Evolutionary conservation across 371 early-diverging fungal genomes (phyloP).

Genomic region (Mortierella sp.): DNA sequence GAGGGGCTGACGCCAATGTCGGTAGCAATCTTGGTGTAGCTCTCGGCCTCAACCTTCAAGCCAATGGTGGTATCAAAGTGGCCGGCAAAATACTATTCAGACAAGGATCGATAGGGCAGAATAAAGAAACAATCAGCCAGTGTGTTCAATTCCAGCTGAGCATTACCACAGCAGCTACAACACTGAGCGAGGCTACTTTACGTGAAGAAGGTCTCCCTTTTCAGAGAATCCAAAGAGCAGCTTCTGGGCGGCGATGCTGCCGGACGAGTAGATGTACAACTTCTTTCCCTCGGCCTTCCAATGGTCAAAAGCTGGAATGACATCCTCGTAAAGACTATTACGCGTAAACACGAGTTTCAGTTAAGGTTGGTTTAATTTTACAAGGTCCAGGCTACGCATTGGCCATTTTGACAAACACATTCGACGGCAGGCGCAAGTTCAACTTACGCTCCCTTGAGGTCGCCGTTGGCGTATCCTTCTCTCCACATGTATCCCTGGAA

Average conservation of each 20-base stretch:
- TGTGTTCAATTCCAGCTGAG: background rate
- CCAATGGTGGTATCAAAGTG: conserved; percentile 94
- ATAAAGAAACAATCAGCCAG: background rate
- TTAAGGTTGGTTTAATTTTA: background rate
- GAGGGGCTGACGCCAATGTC: conserved; percentile 70
- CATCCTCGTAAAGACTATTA: conserved; percentile 87
- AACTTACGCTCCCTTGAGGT: conserved; percentile 82
- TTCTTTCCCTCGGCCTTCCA: conserved; percentile 75
- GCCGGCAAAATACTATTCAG: conserved; percentile 77
- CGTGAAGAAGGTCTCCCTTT: conserved; percentile 83
- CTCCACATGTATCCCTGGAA: conserved; percentile 97
- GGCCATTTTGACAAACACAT: background rate
- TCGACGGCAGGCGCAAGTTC: no score
- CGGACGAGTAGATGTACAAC: conserved; percentile 95
- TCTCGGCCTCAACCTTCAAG: conserved; percentile 73
- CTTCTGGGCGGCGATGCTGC: conserved; percentile 93
- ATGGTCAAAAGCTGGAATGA: conserved; percentile 76
- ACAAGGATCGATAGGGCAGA: background rate
- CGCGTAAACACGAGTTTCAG: background rate
- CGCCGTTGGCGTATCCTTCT: conserved; percentile 83
- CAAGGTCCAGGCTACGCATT: background rate
- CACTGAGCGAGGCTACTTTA: conserved; percentile 35
- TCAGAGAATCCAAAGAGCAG: conserved; percentile 86
- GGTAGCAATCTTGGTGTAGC: conserved; percentile 81
- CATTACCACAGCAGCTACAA: no score